Base-by-base conservation (phyloP, 1,139 yeast species). In the Lodderomyces oxycetoniae region DNA sequence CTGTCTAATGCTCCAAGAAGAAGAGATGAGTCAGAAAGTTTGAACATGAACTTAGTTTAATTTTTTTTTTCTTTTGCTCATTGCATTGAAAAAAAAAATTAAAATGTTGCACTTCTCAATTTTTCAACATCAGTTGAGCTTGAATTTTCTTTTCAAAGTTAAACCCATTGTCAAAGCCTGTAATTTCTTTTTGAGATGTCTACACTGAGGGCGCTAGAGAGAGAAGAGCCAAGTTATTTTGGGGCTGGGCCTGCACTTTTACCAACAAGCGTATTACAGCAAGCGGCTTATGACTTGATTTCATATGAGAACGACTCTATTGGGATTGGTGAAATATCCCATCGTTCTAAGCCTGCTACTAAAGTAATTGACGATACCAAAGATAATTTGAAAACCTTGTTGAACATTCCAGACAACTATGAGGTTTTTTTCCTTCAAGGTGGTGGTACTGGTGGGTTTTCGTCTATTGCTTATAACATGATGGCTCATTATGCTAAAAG, bases 231-330 rank as follows among this genome's bases (percentile, higher is more conserved):
- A 36, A 70, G 78, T 55, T 86, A 91, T 56, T 91, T 87, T 52
- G 98, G 97, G 38, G 97, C 98, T 17, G 98, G 98, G 9, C 98
- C 98, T 30, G 98, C 98, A 2, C 71, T 81, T 37, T 70, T 91
- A 33, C 96, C 97, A 17, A 79, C 91, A 3, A 57, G 63, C 6
- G 97, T 88, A 3, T 71, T 91, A 35, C 82, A 86, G 57, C 82
- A 85, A 61, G 96, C 97, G 2, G 95, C 96, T 1, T 57, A 59
- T 26, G 97, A 91, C 55, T 67, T 91, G 46, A 57, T 91, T 42
- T 73, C 78, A 47, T 91, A 77, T 58, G 67, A 81, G 37, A 70
- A 67, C 29, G 64, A 69, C 26, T 91, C 88, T 27, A 69, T 91
- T 41, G 98, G 98, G 31, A 72, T 88, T 34, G 97, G 96, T 46